Base-by-base conservation (phyloP, 768 basidiomycete genomes). In the Pisolithus tinctorius region DNA sequence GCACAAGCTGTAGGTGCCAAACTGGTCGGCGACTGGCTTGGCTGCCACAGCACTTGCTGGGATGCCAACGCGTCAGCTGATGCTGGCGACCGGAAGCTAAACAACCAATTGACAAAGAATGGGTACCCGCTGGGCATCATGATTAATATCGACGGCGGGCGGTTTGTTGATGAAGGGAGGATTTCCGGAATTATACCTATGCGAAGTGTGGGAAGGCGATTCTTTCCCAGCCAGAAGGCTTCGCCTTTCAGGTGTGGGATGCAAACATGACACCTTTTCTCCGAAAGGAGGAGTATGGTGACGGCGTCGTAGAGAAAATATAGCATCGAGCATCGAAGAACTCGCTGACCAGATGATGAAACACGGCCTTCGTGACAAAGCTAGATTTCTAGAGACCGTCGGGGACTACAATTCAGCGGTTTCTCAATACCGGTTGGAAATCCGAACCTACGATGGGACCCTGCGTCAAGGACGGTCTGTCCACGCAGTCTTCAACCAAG, bases 1-100 rank as follows among this genome's bases (percentile, higher is more conserved):
- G 83, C 82, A 1, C 58, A 67, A 25, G 63, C 66, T 7, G 51
- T 79, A 29, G 79, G 82, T 6, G 83, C 81, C 16, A 72, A 73
- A 47, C 68, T 80, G n/a, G 65, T 69, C 0, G 83, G 84, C n/a
- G 82, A 86, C 66, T 86, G 81, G 78, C 61, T 57, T 44, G 79
- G 82, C n/a, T 87, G 85, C 55, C 85, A 86, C 58, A 82, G 80
- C 53, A 84, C 83, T 4, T 78, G 77, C 58, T 86, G 84, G 84
- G 85, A 85, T 58, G 81, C 80, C 16, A 74, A 83, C 57, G 79
- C 83, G 1, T 68, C 75, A 1, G 52, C 64, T 17, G 68, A 80
- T 30, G 60, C 67, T 14, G 84, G 84, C 17, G 72, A 80, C 50
- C 78, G 82, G 46, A 69, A 71, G 44, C 63, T 84, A 49, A 83